These are phyloP conservation scores for Epichloe scottii DNA, from an alignment of 2,329 filamentous ascomycete genomes.

Conservation along the genomic window DNA sequence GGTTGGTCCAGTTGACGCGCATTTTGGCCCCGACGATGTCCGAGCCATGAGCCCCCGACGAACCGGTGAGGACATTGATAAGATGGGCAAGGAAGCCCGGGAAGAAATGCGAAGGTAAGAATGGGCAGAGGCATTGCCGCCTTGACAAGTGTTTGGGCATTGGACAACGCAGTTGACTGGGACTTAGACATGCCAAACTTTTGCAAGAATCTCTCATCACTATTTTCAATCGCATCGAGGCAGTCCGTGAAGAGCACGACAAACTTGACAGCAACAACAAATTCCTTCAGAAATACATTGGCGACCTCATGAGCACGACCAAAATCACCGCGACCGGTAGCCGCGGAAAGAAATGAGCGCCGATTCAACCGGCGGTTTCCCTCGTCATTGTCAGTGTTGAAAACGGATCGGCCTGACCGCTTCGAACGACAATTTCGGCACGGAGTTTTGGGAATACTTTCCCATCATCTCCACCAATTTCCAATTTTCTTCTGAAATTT, in stretches of 20 bases:
- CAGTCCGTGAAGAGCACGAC: constrained; percentile 87
- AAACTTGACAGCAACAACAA: constrained; percentile 96
- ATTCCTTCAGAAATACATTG: constrained; percentile 95
- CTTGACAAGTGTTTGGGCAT: background rate
- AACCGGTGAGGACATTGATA: constrained; percentile 83
- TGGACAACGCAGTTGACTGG: background rate
- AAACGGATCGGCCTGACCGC: too few species aligned
- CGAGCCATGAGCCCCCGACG: constrained; percentile 87
- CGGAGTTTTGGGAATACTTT: too few species aligned
- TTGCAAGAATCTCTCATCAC: constrained; percentile 82
- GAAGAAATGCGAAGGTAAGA: constrained; percentile 47
- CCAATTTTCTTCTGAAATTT: too few species aligned
- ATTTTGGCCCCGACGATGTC: constrained; percentile 78
- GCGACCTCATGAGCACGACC: constrained; percentile 82
- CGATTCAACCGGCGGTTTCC: background rate
- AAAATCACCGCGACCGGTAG: constrained; percentile 51
- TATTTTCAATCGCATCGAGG: constrained; percentile 87
- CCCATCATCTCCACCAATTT: too few species aligned
- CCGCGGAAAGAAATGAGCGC: constrained; percentile 39
- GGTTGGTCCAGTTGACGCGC: constrained; percentile 58
- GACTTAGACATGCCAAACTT: constrained; percentile 65
- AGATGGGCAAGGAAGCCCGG: constrained; percentile 71
- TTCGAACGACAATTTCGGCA: too few species aligned
- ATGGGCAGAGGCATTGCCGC: background rate
- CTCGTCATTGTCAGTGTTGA: background rate